Percentiles rank a stretch among this genome's conserved stretches.
Conservation (phyloP, 2,329 filamentous ascomycete genomes). For the Periglandula ipomoeae region DNA sequence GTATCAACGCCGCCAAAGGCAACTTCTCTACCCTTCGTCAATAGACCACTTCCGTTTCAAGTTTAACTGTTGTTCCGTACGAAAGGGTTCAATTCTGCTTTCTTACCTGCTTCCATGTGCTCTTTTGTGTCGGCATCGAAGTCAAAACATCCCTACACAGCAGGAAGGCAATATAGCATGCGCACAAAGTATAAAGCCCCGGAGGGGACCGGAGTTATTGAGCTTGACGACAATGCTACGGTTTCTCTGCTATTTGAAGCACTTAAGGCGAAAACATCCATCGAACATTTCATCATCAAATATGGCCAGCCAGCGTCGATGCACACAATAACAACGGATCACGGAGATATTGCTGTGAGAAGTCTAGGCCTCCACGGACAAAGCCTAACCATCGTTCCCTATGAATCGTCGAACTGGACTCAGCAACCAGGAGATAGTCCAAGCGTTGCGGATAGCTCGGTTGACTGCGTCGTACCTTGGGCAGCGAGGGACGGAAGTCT, state of each 20-base stretch:
- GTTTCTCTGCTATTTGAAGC: conserved; percentile 50
- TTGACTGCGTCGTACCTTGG: conserved; percentile 36
- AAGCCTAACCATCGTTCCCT: conserved; percentile 37
- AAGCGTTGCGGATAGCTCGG: conserved; percentile 11
- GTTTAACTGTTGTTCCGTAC: no score
- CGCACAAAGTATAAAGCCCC: conserved; percentile 69
- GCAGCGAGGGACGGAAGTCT: conserved; percentile 40
- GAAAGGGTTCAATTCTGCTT: no score
- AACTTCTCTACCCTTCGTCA: no score
- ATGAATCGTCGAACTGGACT: neutral
- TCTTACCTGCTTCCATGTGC: no score
- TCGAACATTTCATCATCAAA: conserved; percentile 65
- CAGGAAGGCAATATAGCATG: conserved; percentile 35
- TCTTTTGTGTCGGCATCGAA: no score
- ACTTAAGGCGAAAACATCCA: conserved; percentile 54
- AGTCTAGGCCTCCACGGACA: conserved; percentile 40
- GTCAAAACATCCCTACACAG: no score
- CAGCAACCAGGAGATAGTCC: neutral
- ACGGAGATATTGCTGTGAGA: conserved; percentile 37
- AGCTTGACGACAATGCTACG: conserved; percentile 58
- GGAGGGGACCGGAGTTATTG: conserved; percentile 60
- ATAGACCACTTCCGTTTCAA: no score
- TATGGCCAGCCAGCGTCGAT: conserved; percentile 67
- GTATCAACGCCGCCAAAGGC: no score
- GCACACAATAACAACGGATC: conserved; percentile 54